These are phyloP conservation scores for Cryphonectria parasitica DNA, from an alignment of 2,329 filamentous ascomycete genomes.

Conservation along the genomic window DNA sequence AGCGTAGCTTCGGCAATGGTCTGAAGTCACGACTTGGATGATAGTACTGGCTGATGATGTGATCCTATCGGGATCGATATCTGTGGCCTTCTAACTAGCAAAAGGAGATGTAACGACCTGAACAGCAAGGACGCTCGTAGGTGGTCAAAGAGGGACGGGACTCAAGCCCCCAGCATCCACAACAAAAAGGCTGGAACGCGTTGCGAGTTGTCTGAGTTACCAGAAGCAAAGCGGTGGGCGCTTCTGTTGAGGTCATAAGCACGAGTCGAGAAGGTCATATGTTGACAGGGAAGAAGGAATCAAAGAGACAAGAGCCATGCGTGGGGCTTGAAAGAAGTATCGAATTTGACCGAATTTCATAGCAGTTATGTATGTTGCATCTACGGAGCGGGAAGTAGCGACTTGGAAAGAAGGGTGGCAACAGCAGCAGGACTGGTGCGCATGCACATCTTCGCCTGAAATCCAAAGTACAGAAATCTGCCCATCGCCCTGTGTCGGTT, in stretches of 20 bases:
- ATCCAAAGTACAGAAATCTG: background rate
- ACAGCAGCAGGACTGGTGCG: background rate
- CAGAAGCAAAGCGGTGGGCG: background rate
- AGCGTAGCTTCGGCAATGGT: no score
- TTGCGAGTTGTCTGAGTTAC: background rate
- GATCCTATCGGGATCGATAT: background rate
- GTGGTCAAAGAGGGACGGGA: background rate
- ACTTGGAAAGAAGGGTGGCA: background rate
- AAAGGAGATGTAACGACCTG: background rate
- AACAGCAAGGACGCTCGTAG: background rate
- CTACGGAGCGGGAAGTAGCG: background rate
- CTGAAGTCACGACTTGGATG: background rate
- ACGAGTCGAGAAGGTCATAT: background rate
- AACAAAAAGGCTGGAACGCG: background rate
- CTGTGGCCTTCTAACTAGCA: background rate
- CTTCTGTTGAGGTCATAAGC: background rate
- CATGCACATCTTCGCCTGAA: background rate
- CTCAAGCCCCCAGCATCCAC: background rate
- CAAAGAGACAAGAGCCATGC: background rate
- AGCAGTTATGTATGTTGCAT: background rate
- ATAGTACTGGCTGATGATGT: background rate
- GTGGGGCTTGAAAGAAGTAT: background rate
- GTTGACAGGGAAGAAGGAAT: background rate
- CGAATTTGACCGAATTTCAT: background rate
- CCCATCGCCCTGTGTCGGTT: background rate